phyloP scores from a whole-genome alignment of 352 stramenopile genomes.

The Hyaloperonospora arabidopsidis region DNA sequence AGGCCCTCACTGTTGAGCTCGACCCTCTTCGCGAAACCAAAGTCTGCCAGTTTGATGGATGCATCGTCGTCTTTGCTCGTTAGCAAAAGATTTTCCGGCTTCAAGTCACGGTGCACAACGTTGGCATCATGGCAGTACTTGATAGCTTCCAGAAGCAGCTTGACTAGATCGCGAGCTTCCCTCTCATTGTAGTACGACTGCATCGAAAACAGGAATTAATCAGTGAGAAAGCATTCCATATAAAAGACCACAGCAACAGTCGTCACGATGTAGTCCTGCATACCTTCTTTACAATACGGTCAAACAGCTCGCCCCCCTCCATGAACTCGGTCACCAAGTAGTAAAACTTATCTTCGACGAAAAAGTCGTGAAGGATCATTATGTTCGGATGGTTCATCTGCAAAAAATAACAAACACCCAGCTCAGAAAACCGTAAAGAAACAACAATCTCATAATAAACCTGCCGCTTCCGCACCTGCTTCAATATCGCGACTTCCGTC shows the following conservation, averaged over 20 bases:
- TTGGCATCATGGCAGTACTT: constrained; percentile 85
- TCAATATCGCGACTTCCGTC: constrained; percentile 79
- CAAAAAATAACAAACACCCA: constrained; percentile 1
- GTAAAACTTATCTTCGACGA: constrained; percentile 90
- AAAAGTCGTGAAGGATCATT: constrained; percentile 90
- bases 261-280: not conserved
- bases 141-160: constrained; percentile 80
- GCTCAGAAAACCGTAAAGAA: too few relatives aligned
- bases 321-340: constrained; percentile 98
- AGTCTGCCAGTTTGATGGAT: constrained; percentile 82
- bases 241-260: not conserved
- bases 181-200: constrained; percentile 87
- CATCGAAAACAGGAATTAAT: constrained; percentile 6
- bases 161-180: constrained; percentile 79
- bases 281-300: constrained; percentile 83
- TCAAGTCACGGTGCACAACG: constrained; percentile 80
- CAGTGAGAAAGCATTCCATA: constrained; percentile 6
- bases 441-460: too few relatives aligned
- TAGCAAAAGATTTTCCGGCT: constrained; percentile 78
- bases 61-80: constrained; percentile 77
- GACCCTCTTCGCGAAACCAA: constrained; percentile 83
- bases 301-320: constrained; percentile 86
- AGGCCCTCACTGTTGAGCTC: constrained; percentile 63
- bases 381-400: constrained; percentile 90
- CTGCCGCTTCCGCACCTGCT: constrained; percentile 37